Conservation (phyloP, 129 eudicot genomes). For the Flaveria trinervia region DNA sequence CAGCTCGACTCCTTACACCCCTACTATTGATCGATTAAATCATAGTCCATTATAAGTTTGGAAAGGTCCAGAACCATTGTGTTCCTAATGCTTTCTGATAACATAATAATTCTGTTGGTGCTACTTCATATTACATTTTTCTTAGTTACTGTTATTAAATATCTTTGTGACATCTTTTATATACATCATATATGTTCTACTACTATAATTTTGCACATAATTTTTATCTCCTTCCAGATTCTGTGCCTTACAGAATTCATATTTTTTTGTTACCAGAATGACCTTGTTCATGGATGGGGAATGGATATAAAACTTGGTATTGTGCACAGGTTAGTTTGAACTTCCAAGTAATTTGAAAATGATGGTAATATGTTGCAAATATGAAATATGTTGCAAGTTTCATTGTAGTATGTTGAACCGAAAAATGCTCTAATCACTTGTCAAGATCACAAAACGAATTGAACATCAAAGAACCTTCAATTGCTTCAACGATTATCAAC, state of each 20-base stretch:
- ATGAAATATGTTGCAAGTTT: neutral
- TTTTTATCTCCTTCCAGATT: neutral
- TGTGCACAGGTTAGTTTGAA: conserved; percentile 83
- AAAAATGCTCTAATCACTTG: too few relatives aligned
- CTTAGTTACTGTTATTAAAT: neutral
- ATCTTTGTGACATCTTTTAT: too few relatives aligned
- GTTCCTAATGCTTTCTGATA: conserved; percentile 10
- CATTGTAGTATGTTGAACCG: neutral
- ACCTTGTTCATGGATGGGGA: conserved; percentile 99
- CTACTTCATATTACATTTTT: neutral
- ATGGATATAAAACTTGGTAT: conserved; percentile 92
- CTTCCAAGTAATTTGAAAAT: neutral
- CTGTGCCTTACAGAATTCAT: conserved; percentile 6
- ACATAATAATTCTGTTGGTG: neutral
- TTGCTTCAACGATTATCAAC: too few relatives aligned
- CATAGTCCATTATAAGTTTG: neutral
- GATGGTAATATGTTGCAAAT: neutral
- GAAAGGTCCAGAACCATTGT: neutral
- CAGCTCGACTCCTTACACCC: neutral
- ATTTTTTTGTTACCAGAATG: conserved; percentile 54
- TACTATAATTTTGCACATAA: neutral
- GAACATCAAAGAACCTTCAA: too few relatives aligned
- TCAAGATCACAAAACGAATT: too few relatives aligned
- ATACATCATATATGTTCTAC: too few relatives aligned
- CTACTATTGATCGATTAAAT: neutral